Base-by-base conservation (phyloP, 2,329 filamentous ascomycete genomes). In the Clarireedia sp. region DNA sequence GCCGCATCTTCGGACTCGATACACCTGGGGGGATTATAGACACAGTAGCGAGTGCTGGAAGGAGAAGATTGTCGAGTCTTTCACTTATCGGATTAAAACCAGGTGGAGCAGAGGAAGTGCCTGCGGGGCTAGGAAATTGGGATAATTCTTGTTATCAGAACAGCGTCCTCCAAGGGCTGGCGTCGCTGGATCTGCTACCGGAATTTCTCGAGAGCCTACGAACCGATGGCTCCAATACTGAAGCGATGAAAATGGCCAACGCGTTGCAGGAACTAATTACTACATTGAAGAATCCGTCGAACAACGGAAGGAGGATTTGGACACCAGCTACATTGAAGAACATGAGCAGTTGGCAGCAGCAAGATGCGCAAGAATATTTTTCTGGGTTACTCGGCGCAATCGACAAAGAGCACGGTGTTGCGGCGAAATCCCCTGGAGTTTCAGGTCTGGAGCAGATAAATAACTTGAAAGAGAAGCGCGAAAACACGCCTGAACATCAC, bases 61-160 rank as follows among this genome's bases (percentile, higher is more conserved):
- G 79, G 55, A 78, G 78, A 54, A 76, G 79, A 19, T 68, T 83
- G 2, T 75, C 74, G 40, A 78, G 75, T 12, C 68, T 85, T 17
- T 59, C 66, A 21, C 59, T 63, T 2, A 59, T 69, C 12, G 64
- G 61, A n/a, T 58, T 65, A 48, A 47, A 79, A 14, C 16, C 21
- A n/a, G 29, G 14, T 66, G 53, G 68, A 60, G 69, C 69, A 23
- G 65, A 71, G 23, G 73, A 77, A 45, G 70, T 71, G 33, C 87
- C 76, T 49, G 78, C 75, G 1, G 94, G 94, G 0, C 74, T 97
- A 52, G 90, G 89, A 9, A 99, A 99, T 69, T 86, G 85, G 74
- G 89, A 95, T 73, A 96, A 96, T 69, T 96, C 90, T 1, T 97
- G 94, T 74, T 99, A 95, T 70, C 94, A 97, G 71, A 99, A 99